Evolutionary conservation across 257 asterid species (phyloP).

Genomic region (Orobanche coerulescens): DNA sequence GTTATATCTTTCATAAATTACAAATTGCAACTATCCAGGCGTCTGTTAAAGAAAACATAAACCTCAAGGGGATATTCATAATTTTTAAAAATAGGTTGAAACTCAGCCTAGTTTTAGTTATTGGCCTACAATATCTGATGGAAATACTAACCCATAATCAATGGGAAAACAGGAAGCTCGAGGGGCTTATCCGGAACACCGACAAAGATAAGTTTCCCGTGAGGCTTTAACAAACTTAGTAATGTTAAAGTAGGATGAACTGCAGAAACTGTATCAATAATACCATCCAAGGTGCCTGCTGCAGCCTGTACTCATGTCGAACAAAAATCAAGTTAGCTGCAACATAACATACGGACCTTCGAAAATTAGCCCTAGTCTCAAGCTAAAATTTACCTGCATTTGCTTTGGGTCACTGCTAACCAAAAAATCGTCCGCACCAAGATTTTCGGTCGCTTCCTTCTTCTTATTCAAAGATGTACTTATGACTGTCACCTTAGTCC

Average conservation of each 20-base stretch:
- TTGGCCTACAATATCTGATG: too few relatives aligned
- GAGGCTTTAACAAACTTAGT: slow-evolving; percentile 34
- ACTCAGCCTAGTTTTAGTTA: too few relatives aligned
- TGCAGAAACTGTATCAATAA: slow-evolving; percentile 50
- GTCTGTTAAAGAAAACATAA: too few relatives aligned
- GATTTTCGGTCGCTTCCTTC: slow-evolving; percentile 34
- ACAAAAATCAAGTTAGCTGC: not conserved
- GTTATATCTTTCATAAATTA: too few relatives aligned
- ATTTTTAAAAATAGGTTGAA: too few relatives aligned
- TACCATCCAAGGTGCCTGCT: slow-evolving; percentile 40
- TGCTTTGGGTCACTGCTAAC: slow-evolving; percentile 36
- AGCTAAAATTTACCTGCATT: slow-evolving; percentile 44
- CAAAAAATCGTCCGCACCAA: slow-evolving; percentile 47
- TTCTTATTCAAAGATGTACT: slow-evolving; percentile 40
- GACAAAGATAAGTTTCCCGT: slow-evolving; percentile 49
- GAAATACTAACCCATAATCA: slow-evolving; percentile 30
- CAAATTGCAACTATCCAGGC: too few relatives aligned
- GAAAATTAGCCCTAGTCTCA: too few relatives aligned
- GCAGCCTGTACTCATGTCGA: slow-evolving; percentile 35
- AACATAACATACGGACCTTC: too few relatives aligned
- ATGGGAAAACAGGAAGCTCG: slow-evolving; percentile 39
- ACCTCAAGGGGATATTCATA: too few relatives aligned
- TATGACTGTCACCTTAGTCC: slow-evolving; percentile 43
- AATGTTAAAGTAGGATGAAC: slow-evolving; percentile 39
- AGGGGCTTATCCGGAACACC: slow-evolving; percentile 55